Percentiles rank a stretch among this genome's conserved stretches.
These are phyloP conservation scores for Melaleuca quinquenervia DNA, from an alignment of 345 rosid species.

Conservation along the genomic window DNA sequence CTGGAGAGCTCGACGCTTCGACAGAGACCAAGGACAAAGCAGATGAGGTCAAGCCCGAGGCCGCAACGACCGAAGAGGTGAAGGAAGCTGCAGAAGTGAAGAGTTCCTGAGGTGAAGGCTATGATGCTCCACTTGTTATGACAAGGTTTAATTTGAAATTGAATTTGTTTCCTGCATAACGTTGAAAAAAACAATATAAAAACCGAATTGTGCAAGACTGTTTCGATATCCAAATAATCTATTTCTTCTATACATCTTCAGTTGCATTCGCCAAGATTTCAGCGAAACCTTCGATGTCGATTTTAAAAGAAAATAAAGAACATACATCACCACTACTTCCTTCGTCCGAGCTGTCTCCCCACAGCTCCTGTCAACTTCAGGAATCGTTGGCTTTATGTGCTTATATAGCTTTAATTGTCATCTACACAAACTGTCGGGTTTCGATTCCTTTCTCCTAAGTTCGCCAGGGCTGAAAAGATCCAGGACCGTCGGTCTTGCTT, in stretches of 20 bases:
- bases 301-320: too few species aligned
- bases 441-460: background rate
- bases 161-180: background rate
- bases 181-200: background rate
- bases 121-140: background rate
- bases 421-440: background rate
- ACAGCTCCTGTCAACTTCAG: background rate
- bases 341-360: background rate
- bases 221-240: background rate
- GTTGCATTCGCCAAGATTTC: background rate
- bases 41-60: background rate
- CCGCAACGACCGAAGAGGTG: background rate
- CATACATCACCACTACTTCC: background rate
- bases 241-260: background rate
- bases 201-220: background rate
- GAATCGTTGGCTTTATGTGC: background rate
- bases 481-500: background rate
- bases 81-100: background rate
- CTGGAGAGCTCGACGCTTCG: background rate
- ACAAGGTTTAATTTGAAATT: background rate
- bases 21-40: background rate
- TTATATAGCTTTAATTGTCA: background rate
- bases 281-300: background rate
- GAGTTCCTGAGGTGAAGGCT: background rate
- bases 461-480: background rate